Evolutionary conservation across 371 early-diverging fungal species (phyloP).

Genomic region (Mucor lusitanicus): DNA sequence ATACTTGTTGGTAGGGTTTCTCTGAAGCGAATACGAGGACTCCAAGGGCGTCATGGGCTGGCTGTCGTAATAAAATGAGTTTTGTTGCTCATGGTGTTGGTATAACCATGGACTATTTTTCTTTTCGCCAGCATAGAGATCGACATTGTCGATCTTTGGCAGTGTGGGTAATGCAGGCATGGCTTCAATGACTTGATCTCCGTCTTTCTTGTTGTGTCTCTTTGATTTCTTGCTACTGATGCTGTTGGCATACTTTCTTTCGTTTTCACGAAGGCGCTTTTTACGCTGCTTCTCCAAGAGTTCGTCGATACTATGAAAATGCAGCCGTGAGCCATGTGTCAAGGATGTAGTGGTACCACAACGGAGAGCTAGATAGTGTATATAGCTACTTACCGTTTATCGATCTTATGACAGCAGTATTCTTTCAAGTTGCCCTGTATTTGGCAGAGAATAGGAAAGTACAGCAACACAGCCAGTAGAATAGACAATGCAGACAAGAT

Average conservation of each 20-base stretch:
- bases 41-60: conserved; percentile 11
- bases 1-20: conserved; percentile 5
- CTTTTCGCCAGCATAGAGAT: conserved; percentile 12
- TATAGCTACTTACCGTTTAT: conserved; percentile 63
- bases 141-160: conserved; percentile 10
- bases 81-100: conserved; percentile 6
- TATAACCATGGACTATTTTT: conserved; percentile 8
- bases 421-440: conserved; percentile 92
- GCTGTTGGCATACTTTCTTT: conserved; percentile 18
- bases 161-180: conserved; percentile 10
- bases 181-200: neutral
- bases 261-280: conserved; percentile 28
- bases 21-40: conserved; percentile 13
- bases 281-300: conserved; percentile 38
- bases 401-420: conserved; percentile 89
- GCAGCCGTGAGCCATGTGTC: neutral
- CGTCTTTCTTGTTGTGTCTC: neutral
- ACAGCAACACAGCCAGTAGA: conserved; percentile 69
- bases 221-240: conserved; percentile 23
- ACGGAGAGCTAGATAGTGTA: too few relatives aligned
- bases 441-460: conserved; percentile 77
- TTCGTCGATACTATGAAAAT: conserved; percentile 29
- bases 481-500: conserved; percentile 56
- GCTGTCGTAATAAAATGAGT: conserved; percentile 6
- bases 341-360: too few relatives aligned